Base-by-base conservation (phyloP, 352 stramenopile species). In the Hyaloperonospora brassicae region DNA sequence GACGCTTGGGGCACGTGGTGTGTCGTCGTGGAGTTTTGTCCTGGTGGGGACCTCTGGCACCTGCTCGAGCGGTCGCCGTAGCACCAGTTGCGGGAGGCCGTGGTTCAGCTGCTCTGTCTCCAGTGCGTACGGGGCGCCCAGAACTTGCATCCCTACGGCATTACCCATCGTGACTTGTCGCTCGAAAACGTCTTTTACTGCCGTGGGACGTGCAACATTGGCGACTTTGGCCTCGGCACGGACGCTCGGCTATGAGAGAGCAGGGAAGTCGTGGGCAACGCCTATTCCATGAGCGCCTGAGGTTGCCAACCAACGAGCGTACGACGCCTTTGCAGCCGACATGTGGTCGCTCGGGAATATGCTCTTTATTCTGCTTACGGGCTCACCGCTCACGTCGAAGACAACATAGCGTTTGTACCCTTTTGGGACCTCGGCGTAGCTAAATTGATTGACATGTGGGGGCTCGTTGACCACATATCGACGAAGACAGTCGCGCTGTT, bases 281-380 rank as follows among this genome's bases (percentile, higher is more conserved):
- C 58, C n/a, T 80, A 80, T 51, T 84, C 79, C 59, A 86, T 82
- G 72, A 17, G 73, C 72, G 38, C 71, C 66, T 1, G 76, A 86
- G 58, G 73, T 84, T 2, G 62, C 76, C 8, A 48, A 48, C 17
- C 5, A 48, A 24, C 23, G 36, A 35, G 55, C 35, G 23, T 85
- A 85, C 64, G 66, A 81, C 36, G 73, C 72, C 0, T 55, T 56
- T 11, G 71, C 62, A 3, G 76, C 73, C 22, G 76, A 87, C 46
- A 73, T 84, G 63, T 85, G 73, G 76, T 83, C 76, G 22, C 61
- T 87, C 5, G 73, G 76, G n/a, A n/a, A n/a, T n/a, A 70, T 87
- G 59, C 57, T 87, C 2, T 87, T 84, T 59, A 73, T 84, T 47
- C 76, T 87, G 72, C 55, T 87, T 14, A 79, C 73, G 0, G 76